Percentiles rank a stretch among this genome's conserved stretches.
phyloP scores from a whole-genome alignment of 2,329 filamentous ascomycete species.

The Sporothrix brunneoviolacea region DNA sequence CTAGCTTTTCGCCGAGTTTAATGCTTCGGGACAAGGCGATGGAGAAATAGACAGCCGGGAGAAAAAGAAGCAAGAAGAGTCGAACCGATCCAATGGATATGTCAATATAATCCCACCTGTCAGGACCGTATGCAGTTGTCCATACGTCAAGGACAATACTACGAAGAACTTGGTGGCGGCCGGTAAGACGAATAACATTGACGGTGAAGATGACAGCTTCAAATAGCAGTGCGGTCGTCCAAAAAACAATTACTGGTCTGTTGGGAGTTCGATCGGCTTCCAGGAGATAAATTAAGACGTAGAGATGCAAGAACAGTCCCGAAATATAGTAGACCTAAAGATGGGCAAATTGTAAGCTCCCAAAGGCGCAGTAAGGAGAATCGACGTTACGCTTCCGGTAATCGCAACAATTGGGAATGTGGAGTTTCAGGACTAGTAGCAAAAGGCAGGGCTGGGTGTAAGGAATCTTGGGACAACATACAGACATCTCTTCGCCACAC shows the following conservation, averaged over 20 bases:
- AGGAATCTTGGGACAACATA: constrained; percentile 22
- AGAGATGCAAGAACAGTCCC: constrained; percentile 17
- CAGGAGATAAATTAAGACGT: constrained; percentile 44
- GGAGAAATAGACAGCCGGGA: constrained; percentile 50
- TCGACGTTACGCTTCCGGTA: background rate
- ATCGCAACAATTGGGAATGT: too few species aligned
- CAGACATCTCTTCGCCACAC: constrained; percentile 57
- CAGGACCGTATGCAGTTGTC: constrained; percentile 28
- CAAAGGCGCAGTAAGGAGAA: background rate
- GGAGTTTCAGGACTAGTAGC: too few species aligned
- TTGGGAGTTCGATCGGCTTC: constrained; percentile 73
- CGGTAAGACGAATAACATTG: constrained; percentile 62
- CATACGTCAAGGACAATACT: constrained; percentile 33
- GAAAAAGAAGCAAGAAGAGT: constrained; percentile 35
- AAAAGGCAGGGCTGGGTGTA: too few species aligned
- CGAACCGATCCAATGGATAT: constrained; percentile 52
- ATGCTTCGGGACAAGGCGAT: constrained; percentile 36
- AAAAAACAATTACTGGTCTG: constrained; percentile 70
- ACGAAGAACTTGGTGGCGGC: constrained; percentile 29
- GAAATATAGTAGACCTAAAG: constrained; percentile 19
- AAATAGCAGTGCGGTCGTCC: constrained; percentile 64
- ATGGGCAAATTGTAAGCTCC: constrained; percentile 5
- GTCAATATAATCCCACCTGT: constrained; percentile 57
- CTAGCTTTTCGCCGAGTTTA: constrained; percentile 31
- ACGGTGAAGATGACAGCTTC: constrained; percentile 67